phyloP scores from a whole-genome alignment of 495 filamentous ascomycete species.

The Echria macrotheca region DNA sequence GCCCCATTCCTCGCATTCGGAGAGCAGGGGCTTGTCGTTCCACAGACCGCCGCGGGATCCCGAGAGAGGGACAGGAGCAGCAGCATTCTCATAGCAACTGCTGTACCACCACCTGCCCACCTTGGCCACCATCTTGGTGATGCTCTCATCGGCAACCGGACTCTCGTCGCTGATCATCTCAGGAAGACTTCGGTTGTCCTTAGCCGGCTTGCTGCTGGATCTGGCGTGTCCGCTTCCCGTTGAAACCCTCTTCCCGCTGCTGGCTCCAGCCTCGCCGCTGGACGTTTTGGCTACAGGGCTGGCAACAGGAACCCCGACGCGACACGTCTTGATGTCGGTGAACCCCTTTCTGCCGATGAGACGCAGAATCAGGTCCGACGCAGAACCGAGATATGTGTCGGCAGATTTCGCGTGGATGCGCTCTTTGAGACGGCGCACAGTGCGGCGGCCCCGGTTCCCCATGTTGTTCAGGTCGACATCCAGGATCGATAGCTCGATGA shows the following conservation, averaged over 20 bases:
- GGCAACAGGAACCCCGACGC: conserved; percentile 83
- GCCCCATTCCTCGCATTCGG: conserved; percentile 79
- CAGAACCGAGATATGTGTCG: conserved; percentile 63
- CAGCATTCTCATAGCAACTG: conserved; percentile 73
- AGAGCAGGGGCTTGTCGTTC: conserved; percentile 66
- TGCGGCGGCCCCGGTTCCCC: conserved; percentile 67
- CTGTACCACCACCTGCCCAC: conserved; percentile 97
- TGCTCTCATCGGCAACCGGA: conserved; percentile 64
- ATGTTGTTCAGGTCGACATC: conserved; percentile 86
- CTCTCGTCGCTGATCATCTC: conserved; percentile 65
- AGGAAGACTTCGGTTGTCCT: conserved; percentile 54
- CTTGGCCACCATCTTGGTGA: conserved; percentile 83
- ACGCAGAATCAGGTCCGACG: conserved; percentile 72
- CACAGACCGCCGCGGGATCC: conserved; percentile 66
- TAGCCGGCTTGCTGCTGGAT: conserved; percentile 24
- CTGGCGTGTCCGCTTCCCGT: not conserved
- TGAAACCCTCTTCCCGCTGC: conserved; percentile 11
- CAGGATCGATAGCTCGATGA: conserved; percentile 78
- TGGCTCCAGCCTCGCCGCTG: conserved; percentile 17
- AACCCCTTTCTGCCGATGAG: conserved; percentile 76
- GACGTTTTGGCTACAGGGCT: conserved; percentile 51
- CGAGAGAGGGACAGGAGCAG: conserved; percentile 45
- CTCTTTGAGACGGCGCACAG: conserved; percentile 73
- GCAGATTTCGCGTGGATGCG: conserved; percentile 55
- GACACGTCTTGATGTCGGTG: conserved; percentile 76